A percentile compares a stretch with the other conserved stretches of the same genome.
phyloP scores from a whole-genome alignment of 2,329 filamentous ascomycete species.

The Aspergillus sclerotialis region DNA sequence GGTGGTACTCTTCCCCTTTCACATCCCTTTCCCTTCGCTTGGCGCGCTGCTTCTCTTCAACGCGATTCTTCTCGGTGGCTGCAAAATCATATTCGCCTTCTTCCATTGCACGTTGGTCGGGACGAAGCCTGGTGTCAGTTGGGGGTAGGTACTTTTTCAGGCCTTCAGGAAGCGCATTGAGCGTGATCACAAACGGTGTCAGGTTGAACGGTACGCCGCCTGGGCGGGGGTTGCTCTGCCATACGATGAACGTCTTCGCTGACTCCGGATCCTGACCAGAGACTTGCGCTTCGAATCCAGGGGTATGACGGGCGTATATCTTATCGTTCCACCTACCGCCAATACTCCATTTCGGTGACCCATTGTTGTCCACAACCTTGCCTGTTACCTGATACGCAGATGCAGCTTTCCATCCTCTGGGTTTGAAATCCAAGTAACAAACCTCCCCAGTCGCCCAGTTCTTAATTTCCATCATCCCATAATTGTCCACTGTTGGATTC shows the following conservation, averaged over 20 bases:
- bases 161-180: conserved; percentile 87
- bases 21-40: conserved; percentile 67
- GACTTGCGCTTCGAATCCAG: conserved; percentile 67
- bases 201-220: conserved; percentile 90
- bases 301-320: conserved; percentile 87
- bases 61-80: conserved; percentile 84
- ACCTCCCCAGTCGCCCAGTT: conserved; percentile 94
- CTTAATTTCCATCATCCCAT: conserved; percentile 93
- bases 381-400: conserved; percentile 85
- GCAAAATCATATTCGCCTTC: conserved; percentile 95
- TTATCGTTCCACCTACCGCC: conserved; percentile 97
- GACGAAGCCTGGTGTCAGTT: conserved; percentile 85
- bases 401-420: conserved; percentile 89
- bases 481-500: conserved; percentile 95
- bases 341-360: conserved; percentile 79
- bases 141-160: conserved; percentile 72
- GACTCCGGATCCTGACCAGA: conserved; percentile 53
- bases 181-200: conserved; percentile 88
- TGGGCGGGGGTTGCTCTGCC: conserved; percentile 79
- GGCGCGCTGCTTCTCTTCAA: conserved; percentile 85
- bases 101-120: conserved; percentile 97
- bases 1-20: conserved; percentile 70
- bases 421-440: conserved; percentile 87
- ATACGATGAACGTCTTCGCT: conserved; percentile 77
- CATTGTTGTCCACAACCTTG: conserved; percentile 71